Evolutionary conservation across 176 grass and related monocot species (phyloP), one percentile per base, ranked within the genome.

Genomic region (Aegilops longissima): DNA sequence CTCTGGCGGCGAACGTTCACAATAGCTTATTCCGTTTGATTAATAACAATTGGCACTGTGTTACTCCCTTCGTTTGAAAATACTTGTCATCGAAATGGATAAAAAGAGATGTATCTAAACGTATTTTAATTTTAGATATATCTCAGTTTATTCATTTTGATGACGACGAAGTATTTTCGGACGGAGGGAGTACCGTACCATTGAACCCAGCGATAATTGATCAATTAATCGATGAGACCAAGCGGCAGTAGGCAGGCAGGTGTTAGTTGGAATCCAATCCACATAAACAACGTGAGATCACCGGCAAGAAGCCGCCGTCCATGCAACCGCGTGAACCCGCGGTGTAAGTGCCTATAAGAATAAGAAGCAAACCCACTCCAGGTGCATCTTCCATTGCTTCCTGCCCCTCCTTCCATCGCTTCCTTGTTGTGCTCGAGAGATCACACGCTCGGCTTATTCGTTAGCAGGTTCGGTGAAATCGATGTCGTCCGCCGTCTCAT

Each of bases 301-400:
- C 76, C 87, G 87, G 78, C 82, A 83, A 81, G 73, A 73, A 66
- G 5, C n/a, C 44, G 7, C 3, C 58, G 25, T 47, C 65, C n/a
- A 47, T 61, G 17, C 65, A 63, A 14, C 21, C 47, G 62, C 62
- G 33, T 70, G 25, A 69, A 36, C 80, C 34, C 35, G 9, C 31
- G 0, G 33, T 40, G 24, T 61, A 18, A 56, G 5, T 20, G 17
- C 52, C 54, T 85, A 85, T 76, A 85, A 71, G 61, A 70, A 35
- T 58, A 54, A 16, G 56, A 20, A 59, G 45, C 77, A 1, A 12
- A 31, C 23, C 77, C 83, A 80, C 81, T 21, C 56, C 7, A 59
- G 18, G 18, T 59, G 20, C 56, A 59, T 89, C 77, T 61, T 81
- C 35, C 1, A 68, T 49, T 29, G 18, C 44, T 61, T 61, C 11